phyloP scores from a whole-genome alignment of 1,284 basidiomycete genomes.

The Trametes versicolor region DNA sequence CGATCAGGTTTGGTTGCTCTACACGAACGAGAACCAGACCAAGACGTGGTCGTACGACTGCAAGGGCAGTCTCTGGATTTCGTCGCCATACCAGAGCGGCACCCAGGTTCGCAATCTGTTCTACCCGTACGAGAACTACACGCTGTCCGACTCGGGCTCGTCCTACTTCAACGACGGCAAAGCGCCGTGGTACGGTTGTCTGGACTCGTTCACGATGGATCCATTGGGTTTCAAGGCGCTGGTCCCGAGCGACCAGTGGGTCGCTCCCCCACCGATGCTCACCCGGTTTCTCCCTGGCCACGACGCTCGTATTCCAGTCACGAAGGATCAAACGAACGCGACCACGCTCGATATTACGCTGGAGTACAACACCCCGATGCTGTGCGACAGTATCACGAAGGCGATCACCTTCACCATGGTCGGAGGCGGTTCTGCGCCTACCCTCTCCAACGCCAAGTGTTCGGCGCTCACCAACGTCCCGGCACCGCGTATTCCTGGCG shows the following conservation, averaged over 20 bases:
- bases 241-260: conserved; percentile 76
- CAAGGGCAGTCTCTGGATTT: conserved; percentile 68
- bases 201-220: conserved; percentile 70
- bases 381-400: conserved; percentile 71
- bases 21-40: conserved; percentile 85
- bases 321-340: conserved; percentile 59
- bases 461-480: conserved; percentile 54
- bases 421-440: conserved; percentile 66
- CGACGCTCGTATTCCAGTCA: conserved; percentile 74
- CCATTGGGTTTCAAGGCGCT: conserved; percentile 85
- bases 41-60: conserved; percentile 73
- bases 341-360: conserved; percentile 74
- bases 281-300: conserved; percentile 87
- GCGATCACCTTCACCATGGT: conserved; percentile 74
- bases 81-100: conserved; percentile 75
- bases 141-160: conserved; percentile 68
- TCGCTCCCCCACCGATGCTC: conserved; percentile 73
- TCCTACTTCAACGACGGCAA: conserved; percentile 65
- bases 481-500: conserved; percentile 59
- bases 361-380: conserved; percentile 84
- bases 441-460: conserved; percentile 57
- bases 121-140: conserved; percentile 83
- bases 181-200: conserved; percentile 79
- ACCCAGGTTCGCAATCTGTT: conserved; percentile 79
- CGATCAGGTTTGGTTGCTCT: conserved; percentile 83